Base-by-base conservation (phyloP, 2,329 filamentous ascomycete genomes). In the Nothophaeocryptopus gaeumannii region DNA sequence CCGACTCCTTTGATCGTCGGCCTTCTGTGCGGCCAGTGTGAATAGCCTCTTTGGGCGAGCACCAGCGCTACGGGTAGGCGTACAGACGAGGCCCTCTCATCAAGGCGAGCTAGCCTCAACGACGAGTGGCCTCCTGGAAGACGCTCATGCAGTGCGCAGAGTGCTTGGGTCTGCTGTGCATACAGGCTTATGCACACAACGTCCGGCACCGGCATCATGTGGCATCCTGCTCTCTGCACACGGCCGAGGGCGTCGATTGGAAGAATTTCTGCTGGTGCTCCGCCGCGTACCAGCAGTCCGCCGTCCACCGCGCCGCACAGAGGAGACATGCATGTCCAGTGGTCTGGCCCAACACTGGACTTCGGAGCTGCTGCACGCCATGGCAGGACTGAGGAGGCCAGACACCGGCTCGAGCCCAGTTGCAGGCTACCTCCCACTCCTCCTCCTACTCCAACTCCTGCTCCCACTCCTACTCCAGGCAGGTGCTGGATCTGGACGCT, bases 1-100 rank as follows among this genome's bases (percentile, higher is more conserved):
- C 45, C 48, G 45, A 45, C 45, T 43, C 48, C 45, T 46, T 8
- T 43, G 52, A 49, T 51, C 52, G 44, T 48, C 48, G 48, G 41
- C 48, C 45, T 49, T 16, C 37, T 42, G 36, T 39, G 44, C 52
- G 39, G 36, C 52, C 38, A 45, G 42, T 40, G 38, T 34, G 41
- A 35, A 39, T 50, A 47, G 35, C 42, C 47, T 40, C 20, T 38
- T 50, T 41, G 10, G 41, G 41, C 14, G 33, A 11, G 39, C 51
- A 39, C 43, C 51, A 47, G 40, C 43, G 51, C 46, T 36, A 43
- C 47, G 51, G 47, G 15, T 35, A 45, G 14, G 42, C 39, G 11
- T 33, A 14, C 29, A 42, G n/a, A 33, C 39, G 26, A 33, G 9
- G 29, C 34, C 29, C 32, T 33, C n/a, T n/a, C n/a, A n/a, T n/a